phyloP scores from a whole-genome alignment of 164 flowering plant genomes.

The Kingdonia uniflora region DNA sequence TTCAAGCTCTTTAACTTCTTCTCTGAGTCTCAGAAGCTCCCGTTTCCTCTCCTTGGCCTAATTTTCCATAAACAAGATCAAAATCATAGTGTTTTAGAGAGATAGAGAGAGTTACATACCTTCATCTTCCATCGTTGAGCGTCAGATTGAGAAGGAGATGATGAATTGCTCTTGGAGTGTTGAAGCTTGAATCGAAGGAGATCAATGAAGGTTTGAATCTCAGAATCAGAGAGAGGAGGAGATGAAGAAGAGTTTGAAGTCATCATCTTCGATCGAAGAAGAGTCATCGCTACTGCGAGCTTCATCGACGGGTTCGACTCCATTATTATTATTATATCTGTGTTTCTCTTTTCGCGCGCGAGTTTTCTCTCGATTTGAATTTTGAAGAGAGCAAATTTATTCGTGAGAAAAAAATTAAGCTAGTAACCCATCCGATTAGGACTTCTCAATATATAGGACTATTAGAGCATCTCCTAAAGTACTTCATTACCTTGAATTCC shows the following conservation, averaged over 20 bases:
- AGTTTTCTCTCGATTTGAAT: not conserved
- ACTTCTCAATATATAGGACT: no score
- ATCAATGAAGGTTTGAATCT: no score
- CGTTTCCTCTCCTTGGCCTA: conserved; percentile 81
- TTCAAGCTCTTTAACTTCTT: conserved; percentile 66
- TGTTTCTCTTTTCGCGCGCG: not conserved
- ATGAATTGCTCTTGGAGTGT: no score
- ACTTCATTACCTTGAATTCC: no score
- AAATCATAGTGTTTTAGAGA: not conserved
- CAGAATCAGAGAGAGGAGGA: conserved; percentile 25
- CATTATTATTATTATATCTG: not conserved
- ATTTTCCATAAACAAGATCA: conserved; percentile 3
- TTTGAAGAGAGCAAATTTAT: no score
- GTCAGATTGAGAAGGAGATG: conserved; percentile 24
- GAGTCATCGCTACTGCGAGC: conserved; percentile 59
- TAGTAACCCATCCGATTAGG: no score
- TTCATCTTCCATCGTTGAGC: conserved; percentile 72
- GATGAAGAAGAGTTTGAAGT: conserved; percentile 7
- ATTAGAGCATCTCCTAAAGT: no score
- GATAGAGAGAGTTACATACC: conserved; percentile 24
- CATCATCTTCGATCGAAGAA: conserved; percentile 47
- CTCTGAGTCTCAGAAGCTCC: conserved; percentile 52
- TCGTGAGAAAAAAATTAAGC: no score
- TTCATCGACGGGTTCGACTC: conserved; percentile 24
- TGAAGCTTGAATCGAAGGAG: no score